Conservation (phyloP, 179 eudicot genomes). For the Beta lomatogona region DNA sequence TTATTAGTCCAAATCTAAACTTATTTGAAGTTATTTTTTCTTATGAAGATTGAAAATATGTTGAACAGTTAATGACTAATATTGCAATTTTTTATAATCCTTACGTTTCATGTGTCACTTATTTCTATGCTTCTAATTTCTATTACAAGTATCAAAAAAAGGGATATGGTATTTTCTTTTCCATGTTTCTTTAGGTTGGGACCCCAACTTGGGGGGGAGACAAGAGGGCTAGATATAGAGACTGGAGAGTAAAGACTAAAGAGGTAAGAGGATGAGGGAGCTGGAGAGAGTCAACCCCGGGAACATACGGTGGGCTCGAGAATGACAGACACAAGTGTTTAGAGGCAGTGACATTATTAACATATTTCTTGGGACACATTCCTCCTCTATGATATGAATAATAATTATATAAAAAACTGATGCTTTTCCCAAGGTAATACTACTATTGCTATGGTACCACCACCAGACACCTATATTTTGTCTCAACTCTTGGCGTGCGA, state of each 20-base stretch:
- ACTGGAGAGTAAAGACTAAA: not conserved
- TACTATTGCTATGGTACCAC: not conserved
- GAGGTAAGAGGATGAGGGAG: not conserved
- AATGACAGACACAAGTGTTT: constrained; percentile 12
- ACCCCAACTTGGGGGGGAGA: no score
- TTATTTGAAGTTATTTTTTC: no score
- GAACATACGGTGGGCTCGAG: constrained; percentile 52
- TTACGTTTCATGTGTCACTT: no score
- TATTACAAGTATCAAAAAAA: no score
- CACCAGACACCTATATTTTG: not conserved
- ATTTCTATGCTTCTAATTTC: no score
- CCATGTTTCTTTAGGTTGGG: no score
- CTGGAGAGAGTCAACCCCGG: constrained; percentile 30
- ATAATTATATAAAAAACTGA: not conserved
- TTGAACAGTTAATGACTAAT: no score
- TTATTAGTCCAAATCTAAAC: no score
- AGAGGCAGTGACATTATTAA: not conserved
- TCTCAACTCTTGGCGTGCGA: not conserved
- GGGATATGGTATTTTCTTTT: no score
- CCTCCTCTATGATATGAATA: not conserved
- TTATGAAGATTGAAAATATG: no score
- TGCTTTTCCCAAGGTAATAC: not conserved
- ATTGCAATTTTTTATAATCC: no score
- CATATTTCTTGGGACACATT: constrained; percentile 16
- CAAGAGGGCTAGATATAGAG: not conserved